These are phyloP conservation scores for Boletus mariae DNA, from an alignment of 1,284 basidiomycete species.

Conservation along the genomic window DNA sequence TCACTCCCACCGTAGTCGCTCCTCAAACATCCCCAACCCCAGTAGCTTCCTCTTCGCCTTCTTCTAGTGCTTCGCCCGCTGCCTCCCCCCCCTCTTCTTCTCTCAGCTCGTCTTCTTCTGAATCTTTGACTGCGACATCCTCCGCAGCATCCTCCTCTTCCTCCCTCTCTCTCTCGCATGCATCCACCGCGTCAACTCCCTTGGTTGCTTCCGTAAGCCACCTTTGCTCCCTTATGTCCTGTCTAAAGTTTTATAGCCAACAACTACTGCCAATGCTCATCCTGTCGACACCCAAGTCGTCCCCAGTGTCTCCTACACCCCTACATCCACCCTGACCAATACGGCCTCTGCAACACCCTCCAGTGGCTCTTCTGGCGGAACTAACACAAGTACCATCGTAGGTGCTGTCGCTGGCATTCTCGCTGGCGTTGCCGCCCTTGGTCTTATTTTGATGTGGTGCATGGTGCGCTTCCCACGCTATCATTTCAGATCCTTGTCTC, in stretches of 20 bases:
- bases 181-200: not conserved
- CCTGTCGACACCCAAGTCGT: not conserved
- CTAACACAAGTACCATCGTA: slow-evolving; percentile 41
- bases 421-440: slow-evolving; percentile 45
- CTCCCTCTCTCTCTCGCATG: not conserved
- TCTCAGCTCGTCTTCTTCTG: not conserved
- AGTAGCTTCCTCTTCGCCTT: not conserved
- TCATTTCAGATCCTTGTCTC: slow-evolving; percentile 1
- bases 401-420: slow-evolving; percentile 54
- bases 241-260: not conserved
- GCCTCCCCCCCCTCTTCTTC: not conserved
- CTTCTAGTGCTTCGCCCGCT: not conserved
- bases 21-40: not conserved
- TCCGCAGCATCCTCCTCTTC: not conserved
- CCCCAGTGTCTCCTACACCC: not conserved
- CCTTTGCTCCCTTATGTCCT: not conserved
- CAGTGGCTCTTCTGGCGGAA: slow-evolving; percentile 18
- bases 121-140: not conserved
- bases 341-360: slow-evolving; percentile 24
- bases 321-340: slow-evolving; percentile 6
- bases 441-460: slow-evolving; percentile 50
- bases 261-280: not conserved
- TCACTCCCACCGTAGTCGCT: not conserved
- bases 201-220: slow-evolving; percentile 10
- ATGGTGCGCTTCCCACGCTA: slow-evolving; percentile 37